phyloP scores from a whole-genome alignment of 345 rosid genomes.

The Hibiscus tridactylites region DNA sequence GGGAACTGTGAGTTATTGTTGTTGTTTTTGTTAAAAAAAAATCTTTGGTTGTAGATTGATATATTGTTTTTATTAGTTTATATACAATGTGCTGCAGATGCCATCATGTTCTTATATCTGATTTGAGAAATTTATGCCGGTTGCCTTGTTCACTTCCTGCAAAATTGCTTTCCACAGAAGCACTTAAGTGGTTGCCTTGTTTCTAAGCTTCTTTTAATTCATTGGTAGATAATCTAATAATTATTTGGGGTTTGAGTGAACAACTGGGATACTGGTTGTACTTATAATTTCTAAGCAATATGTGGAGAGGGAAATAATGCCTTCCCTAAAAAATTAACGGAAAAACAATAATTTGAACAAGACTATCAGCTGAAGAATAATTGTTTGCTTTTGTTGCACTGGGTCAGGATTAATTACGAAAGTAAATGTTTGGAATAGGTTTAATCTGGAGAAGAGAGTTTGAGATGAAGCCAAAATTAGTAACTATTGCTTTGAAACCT shows the following conservation, averaged over 20 bases:
- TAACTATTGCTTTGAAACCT: not conserved
- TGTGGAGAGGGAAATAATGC: not conserved
- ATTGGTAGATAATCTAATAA: not conserved
- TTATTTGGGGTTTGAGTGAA: not conserved
- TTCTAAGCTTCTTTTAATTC: not conserved
- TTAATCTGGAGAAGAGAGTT: not conserved
- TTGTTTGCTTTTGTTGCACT: not conserved
- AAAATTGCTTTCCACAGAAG: not conserved
- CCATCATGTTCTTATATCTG: not conserved
- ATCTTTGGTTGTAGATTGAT: conserved; percentile 14
- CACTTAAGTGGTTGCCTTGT: not conserved
- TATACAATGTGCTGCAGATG: not conserved
- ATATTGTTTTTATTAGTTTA: not conserved
- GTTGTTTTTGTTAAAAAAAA: not conserved
- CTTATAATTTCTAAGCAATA: not conserved
- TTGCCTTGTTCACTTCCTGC: not conserved
- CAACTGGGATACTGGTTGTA: not conserved
- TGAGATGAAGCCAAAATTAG: not conserved
- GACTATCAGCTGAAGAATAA: not conserved
- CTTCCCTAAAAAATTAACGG: not conserved
- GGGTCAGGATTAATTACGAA: not conserved
- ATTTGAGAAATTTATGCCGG: not conserved
- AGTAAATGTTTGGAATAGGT: not conserved
- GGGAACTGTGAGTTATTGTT: conserved; percentile 69
- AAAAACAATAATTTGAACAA: not conserved